Conservation (phyloP, 2,329 filamentous ascomycete species). For the Colletotrichum sp. region DNA sequence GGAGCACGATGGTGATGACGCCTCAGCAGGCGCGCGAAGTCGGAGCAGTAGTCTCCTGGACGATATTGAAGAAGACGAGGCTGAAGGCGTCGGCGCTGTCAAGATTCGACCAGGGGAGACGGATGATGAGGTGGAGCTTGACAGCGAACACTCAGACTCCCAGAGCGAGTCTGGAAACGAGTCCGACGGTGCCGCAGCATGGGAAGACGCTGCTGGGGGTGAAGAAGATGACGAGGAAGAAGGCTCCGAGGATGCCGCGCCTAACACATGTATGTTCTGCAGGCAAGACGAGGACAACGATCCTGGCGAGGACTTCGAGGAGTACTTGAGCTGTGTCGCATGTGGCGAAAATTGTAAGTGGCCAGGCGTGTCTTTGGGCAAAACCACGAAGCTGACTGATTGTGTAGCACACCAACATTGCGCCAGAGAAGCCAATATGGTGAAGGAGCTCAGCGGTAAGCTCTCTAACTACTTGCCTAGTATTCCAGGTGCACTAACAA, state of each 20-base stretch:
- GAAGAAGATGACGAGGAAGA: slow-evolving; percentile 62
- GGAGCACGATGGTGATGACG: slow-evolving; percentile 30
- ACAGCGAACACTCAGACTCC: slow-evolving; percentile 48
- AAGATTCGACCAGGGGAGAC: slow-evolving; percentile 59
- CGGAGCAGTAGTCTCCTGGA: slow-evolving; percentile 13
- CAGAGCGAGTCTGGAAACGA: slow-evolving; percentile 58
- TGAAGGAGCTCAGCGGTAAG: slow-evolving; percentile 52
- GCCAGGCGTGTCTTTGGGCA: background rate
- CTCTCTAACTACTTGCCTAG: slow-evolving; percentile 5
- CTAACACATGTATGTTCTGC: slow-evolving; percentile 71
- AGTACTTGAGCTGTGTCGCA: slow-evolving; percentile 74
- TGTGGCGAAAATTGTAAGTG: slow-evolving; percentile 85
- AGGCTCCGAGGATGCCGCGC: slow-evolving; percentile 55
- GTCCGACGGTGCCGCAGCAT: slow-evolving; percentile 60
- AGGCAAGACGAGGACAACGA: slow-evolving; percentile 82
- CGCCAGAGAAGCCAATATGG: slow-evolving; percentile 72
- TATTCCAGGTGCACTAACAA: background rate
- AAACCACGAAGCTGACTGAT: slow-evolving; percentile 38
- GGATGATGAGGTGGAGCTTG: slow-evolving; percentile 44
- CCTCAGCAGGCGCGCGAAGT: background rate
- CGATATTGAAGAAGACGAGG: slow-evolving; percentile 36
- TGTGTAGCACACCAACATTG: slow-evolving; percentile 87
- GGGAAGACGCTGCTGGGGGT: slow-evolving; percentile 58
- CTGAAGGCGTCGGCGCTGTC: slow-evolving; percentile 61
- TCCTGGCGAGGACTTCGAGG: slow-evolving; percentile 79